phyloP scores from a whole-genome alignment of 768 basidiomycete species.

The Leccinum pellstonianum region DNA sequence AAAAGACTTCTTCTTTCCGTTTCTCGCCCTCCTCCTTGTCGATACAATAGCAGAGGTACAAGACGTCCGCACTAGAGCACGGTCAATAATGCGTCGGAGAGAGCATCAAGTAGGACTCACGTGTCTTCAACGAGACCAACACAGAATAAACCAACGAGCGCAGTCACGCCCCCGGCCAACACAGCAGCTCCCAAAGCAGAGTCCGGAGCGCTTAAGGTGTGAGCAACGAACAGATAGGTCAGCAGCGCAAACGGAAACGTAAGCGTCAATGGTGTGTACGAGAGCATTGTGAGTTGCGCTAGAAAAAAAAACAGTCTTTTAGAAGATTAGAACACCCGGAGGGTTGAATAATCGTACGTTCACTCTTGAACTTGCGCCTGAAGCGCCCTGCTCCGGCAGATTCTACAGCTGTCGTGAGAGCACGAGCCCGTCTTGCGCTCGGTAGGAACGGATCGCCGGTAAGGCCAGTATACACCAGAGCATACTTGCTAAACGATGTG shows the following conservation, averaged over 20 bases:
- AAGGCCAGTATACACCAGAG: conserved; percentile 70
- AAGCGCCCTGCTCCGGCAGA: conserved; percentile 39
- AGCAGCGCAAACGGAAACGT: conserved; percentile 79
- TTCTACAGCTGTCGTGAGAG: conserved; percentile 57
- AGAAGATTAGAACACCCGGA: not conserved
- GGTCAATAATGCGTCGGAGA: not conserved
- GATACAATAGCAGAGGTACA: conserved; percentile 68
- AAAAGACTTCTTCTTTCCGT: conserved; percentile 53
- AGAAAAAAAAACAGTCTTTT: conserved; percentile 6
- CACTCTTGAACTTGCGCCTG: conserved; percentile 50
- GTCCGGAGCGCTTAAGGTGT: conserved; percentile 66
- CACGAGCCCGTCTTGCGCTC: conserved; percentile 54
- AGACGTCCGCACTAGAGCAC: conserved; percentile 51
- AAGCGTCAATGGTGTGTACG: conserved; percentile 68
- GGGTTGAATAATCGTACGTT: conserved; percentile 45
- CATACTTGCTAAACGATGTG: conserved; percentile 60
- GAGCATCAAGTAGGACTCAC: conserved; percentile 37
- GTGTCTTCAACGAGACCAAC: conserved; percentile 78
- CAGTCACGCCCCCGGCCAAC: conserved; percentile 76
- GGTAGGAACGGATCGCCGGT: conserved; percentile 71
- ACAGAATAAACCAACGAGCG: conserved; percentile 79
- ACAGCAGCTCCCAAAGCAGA: conserved; percentile 75
- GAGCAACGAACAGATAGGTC: conserved; percentile 89
- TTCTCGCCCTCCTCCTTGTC: conserved; percentile 54
- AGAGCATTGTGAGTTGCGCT: conserved; percentile 72